Base-by-base conservation (phyloP, 2,329 filamentous ascomycete genomes). In the Lachnellula suecica region DNA sequence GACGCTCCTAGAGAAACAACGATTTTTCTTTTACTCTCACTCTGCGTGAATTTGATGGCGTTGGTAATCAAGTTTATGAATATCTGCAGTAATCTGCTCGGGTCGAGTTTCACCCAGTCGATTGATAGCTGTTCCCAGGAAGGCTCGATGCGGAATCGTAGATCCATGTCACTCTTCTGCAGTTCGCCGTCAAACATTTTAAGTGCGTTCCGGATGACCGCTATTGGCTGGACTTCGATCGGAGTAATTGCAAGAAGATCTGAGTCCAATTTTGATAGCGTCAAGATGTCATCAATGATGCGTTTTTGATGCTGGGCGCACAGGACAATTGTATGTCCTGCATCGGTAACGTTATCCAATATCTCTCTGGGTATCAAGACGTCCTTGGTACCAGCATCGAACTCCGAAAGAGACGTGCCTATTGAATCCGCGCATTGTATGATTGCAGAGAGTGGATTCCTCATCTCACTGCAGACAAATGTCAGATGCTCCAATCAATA, bases 121-220 rank as follows among this genome's bases (percentile, higher is more conserved):
- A 91, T 74, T 2, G 76, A 76, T 38, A 89, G 69, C 8, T 79
- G 73, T 13, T 79, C 74, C 65, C 87, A 90, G 1, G 84, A 85
- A 35, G 83, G 76, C 60, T 88, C 83, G 34, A 91, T 78, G 1
- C 76, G 74, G 58, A 90, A 87, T 23, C 82, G 77, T 67, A 90
- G 81, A 45, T 82, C 76, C 52, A 92, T 91, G 29, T 84, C 82
- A 52, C 88, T 84, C 4, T 84, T 83, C 43, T 81, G 75, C 11
- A 92, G 71, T 65, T 92, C 88, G 4, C 85, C 77, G 66, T 91
- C 87, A 60, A 91, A 90, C 82, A 92, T 89, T 66, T 88, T 89
- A 42, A 90, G 68, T 0, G 85, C 84, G 27, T 82, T 75, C 53
- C 85, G 79, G 1, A 89, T 82, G 6, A 88, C 80, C 7, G 79